Percentiles rank a stretch among this genome's conserved stretches.
Conservation (phyloP, 441 rosid species). For the Pelargonium fulgidum region DNA sequence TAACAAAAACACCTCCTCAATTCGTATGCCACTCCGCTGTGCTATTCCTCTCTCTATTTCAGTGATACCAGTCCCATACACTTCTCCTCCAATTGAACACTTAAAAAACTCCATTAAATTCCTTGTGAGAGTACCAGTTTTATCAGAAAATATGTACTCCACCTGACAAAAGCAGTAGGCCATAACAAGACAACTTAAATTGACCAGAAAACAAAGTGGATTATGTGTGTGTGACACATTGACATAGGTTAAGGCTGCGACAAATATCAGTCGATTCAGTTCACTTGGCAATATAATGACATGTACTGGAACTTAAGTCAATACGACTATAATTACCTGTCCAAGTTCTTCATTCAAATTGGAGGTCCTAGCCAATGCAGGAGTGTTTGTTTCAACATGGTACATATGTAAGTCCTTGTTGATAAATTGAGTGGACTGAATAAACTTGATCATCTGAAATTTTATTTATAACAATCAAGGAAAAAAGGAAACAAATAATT, state of each 20-base stretch:
- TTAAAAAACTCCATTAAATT: conserved; percentile 99
- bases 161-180: conserved; percentile 54
- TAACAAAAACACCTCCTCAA: too few species aligned
- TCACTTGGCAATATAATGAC: background rate
- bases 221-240: background rate
- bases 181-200: conserved; percentile 8
- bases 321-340: conserved; percentile 51
- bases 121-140: conserved; percentile 98
- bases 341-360: conserved; percentile 99
- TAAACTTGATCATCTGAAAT: conserved; percentile 91
- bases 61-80: conserved; percentile 88
- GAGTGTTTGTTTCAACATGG: conserved; percentile 81
- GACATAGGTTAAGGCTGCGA: background rate
- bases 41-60: conserved; percentile 90
- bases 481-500: conserved; percentile 13
- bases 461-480: conserved; percentile 12
- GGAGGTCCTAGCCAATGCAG: conserved; percentile 96
- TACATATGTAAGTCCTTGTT: conserved; percentile 91
- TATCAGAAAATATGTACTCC: conserved; percentile 96
- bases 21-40: conserved; percentile 54
- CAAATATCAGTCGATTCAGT: background rate
- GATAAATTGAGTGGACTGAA: conserved; percentile 91
- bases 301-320: conserved; percentile 2
- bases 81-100: conserved; percentile 96
- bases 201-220: background rate